phyloP scores from a whole-genome alignment of 495 filamentous ascomycete species.

The Cercophora sp. region DNA sequence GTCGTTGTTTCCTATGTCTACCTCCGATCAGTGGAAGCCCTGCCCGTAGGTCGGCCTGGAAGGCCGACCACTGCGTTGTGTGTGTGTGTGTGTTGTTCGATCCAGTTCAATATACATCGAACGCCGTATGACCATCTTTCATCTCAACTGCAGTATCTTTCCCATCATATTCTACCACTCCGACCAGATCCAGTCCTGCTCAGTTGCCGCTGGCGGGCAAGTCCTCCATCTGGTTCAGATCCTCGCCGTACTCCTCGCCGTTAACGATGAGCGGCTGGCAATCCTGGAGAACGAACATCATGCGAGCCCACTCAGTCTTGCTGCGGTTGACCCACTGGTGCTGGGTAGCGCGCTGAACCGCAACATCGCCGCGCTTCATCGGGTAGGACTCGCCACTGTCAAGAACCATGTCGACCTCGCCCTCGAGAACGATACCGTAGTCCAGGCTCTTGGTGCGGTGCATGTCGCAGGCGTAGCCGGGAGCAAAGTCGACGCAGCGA shows the following conservation, averaged over 20 bases:
- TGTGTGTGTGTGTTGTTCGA: too few relatives aligned
- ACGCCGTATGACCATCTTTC: too few relatives aligned
- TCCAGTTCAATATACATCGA: too few relatives aligned
- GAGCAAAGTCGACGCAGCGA: slow-evolving; percentile 59
- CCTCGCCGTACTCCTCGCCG: slow-evolving; percentile 45
- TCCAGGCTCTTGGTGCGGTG: slow-evolving; percentile 72
- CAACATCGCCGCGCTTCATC: slow-evolving; percentile 59
- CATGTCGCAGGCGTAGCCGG: slow-evolving; percentile 53
- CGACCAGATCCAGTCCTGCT: too few relatives aligned
- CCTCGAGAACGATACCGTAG: slow-evolving; percentile 75
- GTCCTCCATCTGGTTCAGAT: slow-evolving; percentile 31
- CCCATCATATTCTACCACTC: too few relatives aligned
- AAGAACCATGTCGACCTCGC: slow-evolving; percentile 59
- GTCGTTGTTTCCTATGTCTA: too few relatives aligned
- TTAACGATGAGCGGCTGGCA: slow-evolving; percentile 39
- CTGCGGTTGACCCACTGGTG: slow-evolving; percentile 65
- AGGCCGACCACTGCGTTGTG: too few relatives aligned
- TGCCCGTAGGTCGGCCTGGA: too few relatives aligned
- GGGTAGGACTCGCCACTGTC: slow-evolving; percentile 54
- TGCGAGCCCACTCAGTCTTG: slow-evolving; percentile 50
- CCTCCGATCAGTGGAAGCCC: too few relatives aligned
- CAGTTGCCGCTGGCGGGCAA: slow-evolving; percentile 38
- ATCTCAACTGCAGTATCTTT: too few relatives aligned
- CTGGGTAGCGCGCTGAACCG: slow-evolving; percentile 62
- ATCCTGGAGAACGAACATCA: slow-evolving; percentile 57